Conservation (phyloP, 495 filamentous ascomycete species). For the Thozetella sp. region DNA sequence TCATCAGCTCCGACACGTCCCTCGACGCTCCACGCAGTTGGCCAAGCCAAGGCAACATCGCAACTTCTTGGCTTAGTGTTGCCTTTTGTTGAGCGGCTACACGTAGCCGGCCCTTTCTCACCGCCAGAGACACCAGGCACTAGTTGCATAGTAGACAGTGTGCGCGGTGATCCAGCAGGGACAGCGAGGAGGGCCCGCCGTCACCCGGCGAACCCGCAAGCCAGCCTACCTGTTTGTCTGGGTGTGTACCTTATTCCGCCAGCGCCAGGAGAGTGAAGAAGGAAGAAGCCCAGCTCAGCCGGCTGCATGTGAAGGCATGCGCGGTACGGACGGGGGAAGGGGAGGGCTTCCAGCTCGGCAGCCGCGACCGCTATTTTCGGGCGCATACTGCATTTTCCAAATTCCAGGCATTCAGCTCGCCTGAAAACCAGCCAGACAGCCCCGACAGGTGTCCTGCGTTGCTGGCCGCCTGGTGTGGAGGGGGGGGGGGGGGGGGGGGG, state of each 20-base stretch:
- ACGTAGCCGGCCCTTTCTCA: too few relatives aligned
- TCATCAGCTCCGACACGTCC: not conserved
- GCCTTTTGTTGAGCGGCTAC: not conserved
- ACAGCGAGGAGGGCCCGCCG: too few relatives aligned
- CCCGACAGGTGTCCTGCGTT: too few relatives aligned
- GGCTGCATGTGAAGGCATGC: too few relatives aligned
- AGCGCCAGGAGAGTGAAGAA: too few relatives aligned
- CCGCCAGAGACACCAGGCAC: too few relatives aligned
- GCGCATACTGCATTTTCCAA: conserved; percentile 14
- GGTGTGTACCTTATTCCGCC: too few relatives aligned
- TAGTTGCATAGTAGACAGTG: too few relatives aligned
- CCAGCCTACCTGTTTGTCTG: too few relatives aligned
- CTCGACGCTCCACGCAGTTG: not conserved
- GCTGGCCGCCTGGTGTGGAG: not conserved
- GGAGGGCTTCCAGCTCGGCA: conserved; percentile 5
- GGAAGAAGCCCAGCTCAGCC: too few relatives aligned
- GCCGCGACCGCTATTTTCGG: conserved; percentile 16
- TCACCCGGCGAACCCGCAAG: too few relatives aligned
- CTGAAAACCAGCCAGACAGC: not conserved
- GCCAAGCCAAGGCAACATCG: not conserved
- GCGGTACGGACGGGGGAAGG: not conserved
- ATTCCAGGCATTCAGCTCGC: conserved; percentile 9
- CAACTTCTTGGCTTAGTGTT: not conserved
- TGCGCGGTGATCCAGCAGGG: too few relatives aligned
- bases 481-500: not conserved